phyloP scores from a whole-genome alignment of 768 basidiomycete genomes.

The Hypholoma sublateritium region DNA sequence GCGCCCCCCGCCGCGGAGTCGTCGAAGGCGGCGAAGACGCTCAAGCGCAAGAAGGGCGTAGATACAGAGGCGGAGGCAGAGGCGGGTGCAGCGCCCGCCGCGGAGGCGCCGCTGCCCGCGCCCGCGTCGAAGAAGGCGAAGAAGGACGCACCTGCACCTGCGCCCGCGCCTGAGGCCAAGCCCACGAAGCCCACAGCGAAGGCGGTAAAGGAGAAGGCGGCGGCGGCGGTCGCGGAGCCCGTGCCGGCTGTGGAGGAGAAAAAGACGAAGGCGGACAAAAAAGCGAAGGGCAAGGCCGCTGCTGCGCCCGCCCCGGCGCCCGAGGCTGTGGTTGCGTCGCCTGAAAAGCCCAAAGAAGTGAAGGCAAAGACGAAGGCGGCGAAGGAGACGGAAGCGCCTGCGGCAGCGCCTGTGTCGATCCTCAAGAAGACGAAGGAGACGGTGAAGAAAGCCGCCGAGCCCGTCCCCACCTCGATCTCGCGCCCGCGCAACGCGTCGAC shows the following conservation, averaged over 20 bases:
- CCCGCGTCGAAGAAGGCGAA: conserved; percentile 16
- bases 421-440: conserved; percentile 11
- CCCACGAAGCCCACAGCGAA: not conserved
- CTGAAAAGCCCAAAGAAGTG: conserved; percentile 3
- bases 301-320: not conserved
- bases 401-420: not conserved
- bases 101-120: conserved; percentile 5
- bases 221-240: not conserved
- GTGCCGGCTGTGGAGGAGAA: not conserved
- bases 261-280: conserved; percentile 7
- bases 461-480: conserved; percentile 13
- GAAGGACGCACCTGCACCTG: conserved; percentile 15
- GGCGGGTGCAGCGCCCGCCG: conserved; percentile 8
- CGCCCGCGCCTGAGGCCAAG: not conserved
- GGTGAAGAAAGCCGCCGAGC: conserved; percentile 3
- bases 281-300: not conserved
- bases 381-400: not conserved
- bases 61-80: conserved; percentile 18
- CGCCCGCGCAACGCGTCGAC: conserved; percentile 15
- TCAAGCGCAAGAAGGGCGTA: conserved; percentile 28
- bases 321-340: not conserved
- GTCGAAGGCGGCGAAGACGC: conserved; percentile 19
- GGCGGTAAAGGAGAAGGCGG: not conserved
- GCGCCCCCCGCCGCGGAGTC: conserved; percentile 9
- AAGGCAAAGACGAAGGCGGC: conserved; percentile 9